Percentiles rank a stretch among this genome's conserved stretches.
phyloP scores from a whole-genome alignment of 2,329 filamentous ascomycete species.

The Coccinonectria pachysandricola region DNA sequence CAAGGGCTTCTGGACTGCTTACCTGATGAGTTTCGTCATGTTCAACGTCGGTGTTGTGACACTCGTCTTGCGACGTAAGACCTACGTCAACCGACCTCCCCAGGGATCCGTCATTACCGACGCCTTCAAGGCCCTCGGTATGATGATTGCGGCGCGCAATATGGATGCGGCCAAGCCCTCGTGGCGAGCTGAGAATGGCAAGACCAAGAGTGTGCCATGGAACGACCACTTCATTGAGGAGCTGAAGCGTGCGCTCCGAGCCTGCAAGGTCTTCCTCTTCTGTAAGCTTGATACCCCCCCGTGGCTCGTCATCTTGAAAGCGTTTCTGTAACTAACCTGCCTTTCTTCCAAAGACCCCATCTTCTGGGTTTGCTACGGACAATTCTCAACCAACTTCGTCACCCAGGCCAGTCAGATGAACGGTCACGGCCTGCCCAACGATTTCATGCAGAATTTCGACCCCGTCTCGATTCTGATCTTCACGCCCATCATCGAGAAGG shows the following conservation, averaged over 20 bases:
- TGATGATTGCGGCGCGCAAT: constrained; percentile 32
- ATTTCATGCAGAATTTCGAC: constrained; percentile 59
- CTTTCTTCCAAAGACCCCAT: constrained; percentile 45
- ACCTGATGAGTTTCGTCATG: constrained; percentile 44
- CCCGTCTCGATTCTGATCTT: constrained; percentile 57
- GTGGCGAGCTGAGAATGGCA: constrained; percentile 45
- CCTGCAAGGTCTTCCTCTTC: constrained; percentile 61
- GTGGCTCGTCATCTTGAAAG: too few species aligned
- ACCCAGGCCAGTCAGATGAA: constrained; percentile 49
- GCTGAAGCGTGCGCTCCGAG: constrained; percentile 53
- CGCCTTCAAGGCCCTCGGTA: constrained; percentile 42
- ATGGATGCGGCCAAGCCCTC: constrained; percentile 56
- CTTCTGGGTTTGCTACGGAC: constrained; percentile 59
- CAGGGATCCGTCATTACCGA: constrained; percentile 56
- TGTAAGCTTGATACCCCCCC: constrained; percentile 19
- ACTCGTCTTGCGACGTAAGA: constrained; percentile 36
- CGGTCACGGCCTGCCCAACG: constrained; percentile 58
- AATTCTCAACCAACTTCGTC: constrained; percentile 57
- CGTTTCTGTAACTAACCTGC: constrained; percentile 1
- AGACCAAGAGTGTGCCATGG: constrained; percentile 40
- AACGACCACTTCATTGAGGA: constrained; percentile 64
- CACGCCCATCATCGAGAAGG: constrained; percentile 51
- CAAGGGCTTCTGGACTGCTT: constrained; percentile 59
- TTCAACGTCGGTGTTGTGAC: constrained; percentile 50
- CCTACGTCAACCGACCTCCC: constrained; percentile 41